Conservation (phyloP, 768 basidiomycete genomes). For the Tylopilus subfusipes region DNA sequence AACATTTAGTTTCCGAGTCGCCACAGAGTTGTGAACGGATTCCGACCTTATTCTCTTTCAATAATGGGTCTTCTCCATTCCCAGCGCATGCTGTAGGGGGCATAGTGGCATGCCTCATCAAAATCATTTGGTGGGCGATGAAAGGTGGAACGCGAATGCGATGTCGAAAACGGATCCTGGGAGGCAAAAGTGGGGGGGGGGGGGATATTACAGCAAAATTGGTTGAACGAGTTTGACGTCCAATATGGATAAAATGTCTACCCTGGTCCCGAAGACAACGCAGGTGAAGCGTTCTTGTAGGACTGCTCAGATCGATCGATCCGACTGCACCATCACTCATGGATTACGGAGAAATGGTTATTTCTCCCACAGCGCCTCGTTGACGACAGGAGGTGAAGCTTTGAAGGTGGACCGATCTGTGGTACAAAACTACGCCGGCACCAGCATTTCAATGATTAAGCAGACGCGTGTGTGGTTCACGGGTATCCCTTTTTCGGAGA, state of each 20-base stretch:
- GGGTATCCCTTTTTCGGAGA: neutral
- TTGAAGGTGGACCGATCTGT: slow-evolving; percentile 5
- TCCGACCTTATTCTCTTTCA: slow-evolving; percentile 13
- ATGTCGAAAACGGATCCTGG: neutral
- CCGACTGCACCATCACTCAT: slow-evolving; percentile 1
- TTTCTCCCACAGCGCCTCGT: slow-evolving; percentile 15
- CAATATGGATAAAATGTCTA: slow-evolving; percentile 8
- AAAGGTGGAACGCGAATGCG: neutral
- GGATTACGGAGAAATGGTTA: neutral
- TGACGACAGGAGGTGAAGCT: slow-evolving; percentile 10
- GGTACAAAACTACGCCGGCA: neutral
- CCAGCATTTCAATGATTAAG: neutral
- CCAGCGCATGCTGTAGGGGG: neutral
- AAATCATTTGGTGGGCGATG: neutral
- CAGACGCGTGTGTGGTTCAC: neutral
- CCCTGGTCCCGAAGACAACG: neutral
- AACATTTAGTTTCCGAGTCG: slow-evolving; percentile 7
- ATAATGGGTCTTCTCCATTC: neutral
- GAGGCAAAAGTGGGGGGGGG: neutral
- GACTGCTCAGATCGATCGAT: slow-evolving; percentile 11
- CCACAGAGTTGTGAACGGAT: neutral
- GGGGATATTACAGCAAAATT: neutral
- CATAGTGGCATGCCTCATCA: slow-evolving; percentile 3
- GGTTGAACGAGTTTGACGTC: neutral
- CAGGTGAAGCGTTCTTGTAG: neutral